Evolutionary conservation across 108 stramenopile species (phyloP).

Genomic region (Cyclostephanos tholiformis): DNA sequence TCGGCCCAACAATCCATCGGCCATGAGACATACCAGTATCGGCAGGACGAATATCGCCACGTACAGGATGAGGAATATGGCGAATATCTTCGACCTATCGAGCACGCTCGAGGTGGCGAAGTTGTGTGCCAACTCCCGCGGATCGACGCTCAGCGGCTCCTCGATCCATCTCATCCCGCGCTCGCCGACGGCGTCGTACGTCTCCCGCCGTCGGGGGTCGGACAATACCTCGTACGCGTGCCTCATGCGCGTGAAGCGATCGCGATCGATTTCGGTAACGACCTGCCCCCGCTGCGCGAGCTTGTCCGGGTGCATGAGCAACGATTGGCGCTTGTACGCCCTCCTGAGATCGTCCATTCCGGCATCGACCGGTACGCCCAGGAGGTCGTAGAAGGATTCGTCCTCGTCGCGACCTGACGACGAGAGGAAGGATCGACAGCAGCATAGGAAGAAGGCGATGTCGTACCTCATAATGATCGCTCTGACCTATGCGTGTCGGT

Average conservation of each 20-base stretch:
- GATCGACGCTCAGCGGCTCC: slow-evolving; percentile 85
- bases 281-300: slow-evolving; percentile 86
- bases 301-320: slow-evolving; percentile 98
- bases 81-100: slow-evolving; percentile 86
- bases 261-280: slow-evolving; percentile 78
- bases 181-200: slow-evolving; percentile 91
- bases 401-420: slow-evolving; percentile 40
- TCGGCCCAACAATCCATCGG: slow-evolving; percentile 73
- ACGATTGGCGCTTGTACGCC: slow-evolving; percentile 90
- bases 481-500: neutral
- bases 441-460: slow-evolving; percentile 88
- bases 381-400: slow-evolving; percentile 78
- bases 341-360: slow-evolving; percentile 87
- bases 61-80: slow-evolving; percentile 77
- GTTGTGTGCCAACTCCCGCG: slow-evolving; percentile 87
- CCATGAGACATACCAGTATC: slow-evolving; percentile 77
- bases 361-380: slow-evolving; percentile 70
- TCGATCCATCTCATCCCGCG: slow-evolving; percentile 89
- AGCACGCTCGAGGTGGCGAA: slow-evolving; percentile 73
- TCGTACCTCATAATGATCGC: slow-evolving; percentile 74
- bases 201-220: slow-evolving; percentile 83
- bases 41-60: slow-evolving; percentile 68
- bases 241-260: slow-evolving; percentile 90
- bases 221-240: slow-evolving; percentile 90
- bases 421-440: slow-evolving; percentile 85